A percentile compares a stretch with the other conserved stretches of the same genome.
Evolutionary conservation across 169 alveolate genomes (phyloP).

Genomic region (Plasmodium gonderi): DNA sequence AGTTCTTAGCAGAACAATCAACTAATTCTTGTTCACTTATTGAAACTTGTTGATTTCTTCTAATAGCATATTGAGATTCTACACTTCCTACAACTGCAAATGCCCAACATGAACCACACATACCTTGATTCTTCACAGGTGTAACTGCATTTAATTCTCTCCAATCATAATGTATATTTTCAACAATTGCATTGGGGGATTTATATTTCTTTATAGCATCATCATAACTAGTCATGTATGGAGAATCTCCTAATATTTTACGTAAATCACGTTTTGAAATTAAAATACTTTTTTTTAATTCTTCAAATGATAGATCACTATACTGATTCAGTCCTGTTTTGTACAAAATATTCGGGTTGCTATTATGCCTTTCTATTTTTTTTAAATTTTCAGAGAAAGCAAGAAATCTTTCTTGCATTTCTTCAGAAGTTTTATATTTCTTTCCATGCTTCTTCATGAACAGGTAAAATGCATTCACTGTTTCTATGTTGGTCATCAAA

Average conservation of each 20-base stretch:
- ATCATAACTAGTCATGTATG: not conserved
- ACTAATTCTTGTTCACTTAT: slow-evolving; percentile 92
- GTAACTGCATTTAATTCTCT: slow-evolving; percentile 79
- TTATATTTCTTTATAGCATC: slow-evolving; percentile 22
- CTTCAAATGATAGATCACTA: slow-evolving; percentile 75
- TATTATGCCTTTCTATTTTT: slow-evolving; percentile 67
- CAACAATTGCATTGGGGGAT: not conserved
- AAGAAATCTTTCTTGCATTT: slow-evolving; percentile 33
- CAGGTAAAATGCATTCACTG: slow-evolving; percentile 32
- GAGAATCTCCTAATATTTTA: not conserved
- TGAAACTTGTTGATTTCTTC: slow-evolving; percentile 24
- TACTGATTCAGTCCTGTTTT: slow-evolving; percentile 72
- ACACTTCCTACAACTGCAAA: slow-evolving; percentile 85
- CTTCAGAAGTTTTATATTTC: slow-evolving; percentile 26
- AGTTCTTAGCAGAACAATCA: slow-evolving; percentile 82
- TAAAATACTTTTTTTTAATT: slow-evolving; percentile 62
- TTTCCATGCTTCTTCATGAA: slow-evolving; percentile 33
- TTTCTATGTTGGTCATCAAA: slow-evolving; percentile 64
- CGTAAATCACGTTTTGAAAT: not conserved
- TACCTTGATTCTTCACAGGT: slow-evolving; percentile 84
- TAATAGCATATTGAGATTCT: slow-evolving; percentile 79
- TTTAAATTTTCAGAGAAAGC: slow-evolving; percentile 36
- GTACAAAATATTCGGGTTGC: slow-evolving; percentile 17
- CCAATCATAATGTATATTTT: slow-evolving; percentile 77
- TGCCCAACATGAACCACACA: slow-evolving; percentile 92